Conservation (phyloP, 75 land plant species). For the Picea sitchensis region DNA sequence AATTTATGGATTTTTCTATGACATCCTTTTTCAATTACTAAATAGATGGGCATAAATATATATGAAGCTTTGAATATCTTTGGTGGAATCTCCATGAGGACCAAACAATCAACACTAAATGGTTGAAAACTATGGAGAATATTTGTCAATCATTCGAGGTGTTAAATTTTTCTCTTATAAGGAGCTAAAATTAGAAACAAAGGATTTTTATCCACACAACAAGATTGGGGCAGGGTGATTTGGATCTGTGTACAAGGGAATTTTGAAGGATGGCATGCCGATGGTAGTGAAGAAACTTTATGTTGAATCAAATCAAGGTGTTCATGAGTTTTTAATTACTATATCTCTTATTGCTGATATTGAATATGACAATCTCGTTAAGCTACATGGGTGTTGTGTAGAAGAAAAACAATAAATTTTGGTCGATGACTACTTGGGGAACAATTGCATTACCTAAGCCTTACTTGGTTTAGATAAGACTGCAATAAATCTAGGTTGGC, state of each 20-base stretch:
- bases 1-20: too few relatives aligned
- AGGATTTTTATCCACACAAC: slow-evolving; percentile 32
- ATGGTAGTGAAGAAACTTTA: slow-evolving; percentile 51
- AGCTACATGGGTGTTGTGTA: slow-evolving; percentile 50
- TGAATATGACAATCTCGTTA: slow-evolving; percentile 22
- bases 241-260: slow-evolving; percentile 49
- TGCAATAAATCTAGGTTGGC: slow-evolving; percentile 20
- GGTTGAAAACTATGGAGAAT: too few relatives aligned
- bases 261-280: slow-evolving; percentile 29
- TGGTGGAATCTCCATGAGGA: too few relatives aligned
- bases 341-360: slow-evolving; percentile 29
- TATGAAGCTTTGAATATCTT: too few relatives aligned
- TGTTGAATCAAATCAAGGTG: slow-evolving; percentile 38
- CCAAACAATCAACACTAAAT: too few relatives aligned
- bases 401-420: slow-evolving; percentile 51
- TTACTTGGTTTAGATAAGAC: slow-evolving; percentile 23
- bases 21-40: too few relatives aligned
- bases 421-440: slow-evolving; percentile 41
- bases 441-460: slow-evolving; percentile 30
- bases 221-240: slow-evolving; percentile 47
- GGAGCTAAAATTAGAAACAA: slow-evolving; percentile 25
- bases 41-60: too few relatives aligned
- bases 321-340: slow-evolving; percentile 45
- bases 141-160: background rate
- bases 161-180: slow-evolving; percentile 25